Conservation (phyloP, 2,329 filamentous ascomycete species). For the Sphaceloma murrayae region DNA sequence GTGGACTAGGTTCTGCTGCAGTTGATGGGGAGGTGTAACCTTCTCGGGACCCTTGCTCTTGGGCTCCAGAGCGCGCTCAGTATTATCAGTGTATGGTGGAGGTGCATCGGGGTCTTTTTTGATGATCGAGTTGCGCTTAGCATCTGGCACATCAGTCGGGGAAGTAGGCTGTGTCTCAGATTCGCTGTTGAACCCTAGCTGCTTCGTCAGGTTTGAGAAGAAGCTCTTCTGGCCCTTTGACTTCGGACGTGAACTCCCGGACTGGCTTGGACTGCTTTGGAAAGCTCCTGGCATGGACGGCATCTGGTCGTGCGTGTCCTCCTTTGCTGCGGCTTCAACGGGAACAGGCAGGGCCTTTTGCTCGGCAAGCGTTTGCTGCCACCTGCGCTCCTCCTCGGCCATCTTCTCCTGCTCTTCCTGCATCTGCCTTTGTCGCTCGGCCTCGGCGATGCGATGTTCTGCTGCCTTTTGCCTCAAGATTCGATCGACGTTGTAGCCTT, state of each 20-base stretch:
- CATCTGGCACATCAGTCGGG: slow-evolving; percentile 25
- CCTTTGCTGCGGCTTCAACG: slow-evolving; percentile 7
- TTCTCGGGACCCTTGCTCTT: slow-evolving; percentile 22
- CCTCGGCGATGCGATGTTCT: slow-evolving; percentile 78
- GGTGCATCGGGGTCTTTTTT: slow-evolving; percentile 23
- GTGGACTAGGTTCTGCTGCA: slow-evolving; percentile 63
- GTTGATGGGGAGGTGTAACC: slow-evolving; percentile 35
- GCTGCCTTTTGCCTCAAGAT: slow-evolving; percentile 82
- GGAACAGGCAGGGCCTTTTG: slow-evolving; percentile 5
- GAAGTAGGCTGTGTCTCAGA: slow-evolving; percentile 34
- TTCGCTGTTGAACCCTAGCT: slow-evolving; percentile 55
- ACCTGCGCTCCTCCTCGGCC: slow-evolving; percentile 26
- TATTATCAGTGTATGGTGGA: slow-evolving; percentile 27
- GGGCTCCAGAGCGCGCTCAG: slow-evolving; percentile 22
- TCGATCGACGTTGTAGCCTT: slow-evolving; percentile 93
- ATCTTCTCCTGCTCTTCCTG: slow-evolving; percentile 49
- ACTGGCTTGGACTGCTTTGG: slow-evolving; percentile 49
- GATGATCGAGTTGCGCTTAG: slow-evolving; percentile 20
- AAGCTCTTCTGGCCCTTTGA: slow-evolving; percentile 43
- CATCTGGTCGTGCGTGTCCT: slow-evolving; percentile 26
- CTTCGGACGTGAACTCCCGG: slow-evolving; percentile 16
- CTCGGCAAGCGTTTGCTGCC: slow-evolving; percentile 12
- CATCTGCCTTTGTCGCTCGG: slow-evolving; percentile 61
- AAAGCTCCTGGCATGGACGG: slow-evolving; percentile 66
- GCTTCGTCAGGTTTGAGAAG: slow-evolving; percentile 58